Base-by-base conservation (phyloP, 176 grass and related monocot species). In the Eleusine coracana region DNA sequence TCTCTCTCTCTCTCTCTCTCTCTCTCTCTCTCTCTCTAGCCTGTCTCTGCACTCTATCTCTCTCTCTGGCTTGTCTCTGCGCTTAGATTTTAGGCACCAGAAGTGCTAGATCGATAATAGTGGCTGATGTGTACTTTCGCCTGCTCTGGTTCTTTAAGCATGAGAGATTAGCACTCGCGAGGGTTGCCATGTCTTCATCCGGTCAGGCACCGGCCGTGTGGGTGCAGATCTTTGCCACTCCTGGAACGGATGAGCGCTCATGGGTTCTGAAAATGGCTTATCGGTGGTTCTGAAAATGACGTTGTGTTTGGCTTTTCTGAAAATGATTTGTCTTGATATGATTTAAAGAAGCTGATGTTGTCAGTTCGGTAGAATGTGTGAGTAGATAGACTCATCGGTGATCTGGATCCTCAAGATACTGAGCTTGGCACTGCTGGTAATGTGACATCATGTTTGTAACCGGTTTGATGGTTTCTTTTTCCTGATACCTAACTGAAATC, bases 131-230 rank as follows among this genome's bases (percentile, higher is more conserved):
- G n/a, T n/a, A n/a, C n/a, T n/a, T n/a, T n/a, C n/a, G n/a, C n/a
- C n/a, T n/a, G n/a, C n/a, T n/a, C n/a, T n/a, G n/a, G n/a, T n/a
- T n/a, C n/a, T n/a, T n/a, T n/a, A 61, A 5, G 71, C 20, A 73
- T 49, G 46, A 15, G 25, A 14, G 17, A 3, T 52, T 15, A n/a
- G n/a, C n/a, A n/a, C n/a, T n/a, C n/a, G 63, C 5, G 27, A 23
- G 18, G 54, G 73, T n/a, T 69, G 73, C 77, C 77, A 45, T 80
- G 69, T 34, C 58, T n/a, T 70, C 38, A 70, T 25, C 56, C 58
- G 84, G 36, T 12, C 2, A 21, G 4, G 17, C 70, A 38, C 62
- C 78, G 61, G 44, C 70, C 55, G 60, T 20, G 46, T 74, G 68
- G 70, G 29, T 49, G 25, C 5, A 64, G 29, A 18, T 6, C 11